Evolutionary conservation across 129 eudicot species (phyloP).

Genomic region (carrot (Daucus carota)): DH1_v3.0 NC_030387.2:711001-711500

Average conservation of each 20-base stretch:
- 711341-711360: conserved; percentile 86
- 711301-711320: conserved; percentile 78
- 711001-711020: conserved; percentile 87
- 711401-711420: background rate
- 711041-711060: conserved; percentile 25
- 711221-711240: conserved; percentile 96
- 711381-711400: background rate
- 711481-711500: background rate
- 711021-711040: conserved; percentile 34
- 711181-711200: conserved; percentile 58
- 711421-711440: background rate
- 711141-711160: conserved; percentile 67
- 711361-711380: conserved; percentile 18
- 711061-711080: conserved; percentile 76
- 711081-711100: conserved; percentile 85
- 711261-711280: conserved; percentile 81
- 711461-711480: background rate
- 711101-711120: conserved; percentile 98
- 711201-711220: conserved; percentile 86
- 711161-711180: conserved; percentile 47
- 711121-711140: conserved; percentile 94
- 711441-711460: background rate
- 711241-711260: conserved; percentile 45
- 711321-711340: conserved; percentile 80
- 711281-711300: conserved; percentile 74